Base-by-base conservation (phyloP, 1,139 yeast genomes). In the Nadsonia commutata region DNA sequence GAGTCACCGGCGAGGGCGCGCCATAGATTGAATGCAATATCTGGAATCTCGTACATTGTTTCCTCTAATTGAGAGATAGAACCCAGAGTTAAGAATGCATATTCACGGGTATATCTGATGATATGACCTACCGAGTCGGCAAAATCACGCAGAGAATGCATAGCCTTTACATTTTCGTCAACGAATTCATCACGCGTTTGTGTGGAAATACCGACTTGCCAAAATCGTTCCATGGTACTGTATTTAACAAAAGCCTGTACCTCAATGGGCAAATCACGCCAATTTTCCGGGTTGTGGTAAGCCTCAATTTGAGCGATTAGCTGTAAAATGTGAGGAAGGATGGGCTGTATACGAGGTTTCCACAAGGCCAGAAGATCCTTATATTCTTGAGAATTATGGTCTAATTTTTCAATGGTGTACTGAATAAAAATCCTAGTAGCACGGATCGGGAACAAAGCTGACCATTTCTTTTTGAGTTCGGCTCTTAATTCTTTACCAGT, bases 71-170 rank as follows among this genome's bases (percentile, higher is more conserved):
- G 94, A 1, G 95, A 78, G 46, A 90, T 80, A 1, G 95, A 84
- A 7, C 95, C 93, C 38, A 93, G 72, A 0, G 96, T 84, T 51
- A 88, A 65, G 56, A 86, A 83, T 3, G 96, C 95, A 59, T 93
- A 93, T 62, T 93, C 98, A 54, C 98, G 74, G 0, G 98, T 90
- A 58, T 93, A 90, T 55, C 98, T 72, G 18, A 93, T 80, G 54
- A 86, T 82, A 59, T 90, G 97, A 16, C 98, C 98, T n/a, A 90
- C 94, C 3, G 95, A 82, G 59, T 93, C 98, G 1, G 98, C 97
- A 67, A 93, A 90, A 63, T 93, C 98, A 51, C 97, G 71, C 47
- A 90, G 65, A 0, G 97, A 86, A 50, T 82, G 82, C 65, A 94
- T 85, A 0, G 98, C 97, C 55, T 81, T 84, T 46, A 86, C 95